These are phyloP conservation scores for Boechera retrofracta DNA, from an alignment of 345 rosid species.

Conservation along the genomic window DNA sequence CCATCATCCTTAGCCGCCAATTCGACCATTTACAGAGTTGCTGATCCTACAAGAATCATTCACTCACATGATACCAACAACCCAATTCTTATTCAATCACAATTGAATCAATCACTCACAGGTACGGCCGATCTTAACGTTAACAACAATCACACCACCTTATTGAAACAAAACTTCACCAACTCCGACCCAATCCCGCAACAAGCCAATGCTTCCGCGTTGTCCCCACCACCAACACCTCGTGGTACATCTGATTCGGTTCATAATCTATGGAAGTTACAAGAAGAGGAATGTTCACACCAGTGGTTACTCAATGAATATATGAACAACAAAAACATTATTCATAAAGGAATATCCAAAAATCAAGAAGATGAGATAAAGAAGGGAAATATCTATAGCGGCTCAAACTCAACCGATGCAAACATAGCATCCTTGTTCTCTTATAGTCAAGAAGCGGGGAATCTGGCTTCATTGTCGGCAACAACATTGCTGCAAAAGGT, in stretches of 20 bases:
- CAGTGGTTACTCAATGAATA: constrained; percentile 10
- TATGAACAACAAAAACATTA: background rate
- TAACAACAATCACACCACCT: constrained; percentile 20
- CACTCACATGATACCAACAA: constrained; percentile 30
- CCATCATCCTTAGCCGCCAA: constrained; percentile 45
- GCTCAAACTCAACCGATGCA: constrained; percentile 1
- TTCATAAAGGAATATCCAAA: background rate
- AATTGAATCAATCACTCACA: constrained; percentile 12
- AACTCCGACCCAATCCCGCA: background rate
- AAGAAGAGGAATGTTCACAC: constrained; percentile 11
- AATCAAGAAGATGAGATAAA: constrained; percentile 26
- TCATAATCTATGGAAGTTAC: constrained; percentile 6
- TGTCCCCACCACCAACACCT: background rate
- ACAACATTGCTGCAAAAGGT: constrained; percentile 78
- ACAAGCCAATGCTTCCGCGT: constrained; percentile 5
- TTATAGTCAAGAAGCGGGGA: background rate
- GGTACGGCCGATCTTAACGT: constrained; percentile 33
- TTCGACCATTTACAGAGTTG: constrained; percentile 26
- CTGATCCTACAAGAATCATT: constrained; percentile 32
- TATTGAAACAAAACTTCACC: constrained; percentile 30
- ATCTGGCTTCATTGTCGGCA: constrained; percentile 55
- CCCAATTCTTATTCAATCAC: constrained; percentile 40
- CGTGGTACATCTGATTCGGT: constrained; percentile 1
- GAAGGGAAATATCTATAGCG: background rate
- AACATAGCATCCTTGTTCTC: constrained; percentile 20